A percentile compares a stretch with the other conserved stretches of the same genome.
phyloP scores from a whole-genome alignment of 495 filamentous ascomycete species.

The Hypoxylon subgilvum region DNA sequence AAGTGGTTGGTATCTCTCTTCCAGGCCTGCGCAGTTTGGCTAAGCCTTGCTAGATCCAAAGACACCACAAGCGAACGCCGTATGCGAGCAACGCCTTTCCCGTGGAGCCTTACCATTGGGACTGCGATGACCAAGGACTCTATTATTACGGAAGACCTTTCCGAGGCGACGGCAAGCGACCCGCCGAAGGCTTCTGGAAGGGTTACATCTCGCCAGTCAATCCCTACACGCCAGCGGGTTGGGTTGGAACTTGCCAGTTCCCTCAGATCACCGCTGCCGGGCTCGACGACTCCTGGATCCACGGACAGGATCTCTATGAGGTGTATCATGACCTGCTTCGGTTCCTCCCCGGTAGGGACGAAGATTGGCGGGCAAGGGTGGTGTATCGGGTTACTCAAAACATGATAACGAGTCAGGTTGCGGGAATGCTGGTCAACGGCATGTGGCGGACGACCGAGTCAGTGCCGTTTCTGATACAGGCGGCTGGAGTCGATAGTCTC shows the following conservation, averaged over 20 bases:
- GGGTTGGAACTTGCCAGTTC: constrained; percentile 70
- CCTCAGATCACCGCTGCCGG: constrained; percentile 71
- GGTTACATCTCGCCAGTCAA: constrained; percentile 61
- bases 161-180: constrained; percentile 43
- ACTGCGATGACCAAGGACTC: constrained; percentile 66
- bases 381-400: constrained; percentile 71
- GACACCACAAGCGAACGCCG: constrained; percentile 76
- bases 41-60: constrained; percentile 59
- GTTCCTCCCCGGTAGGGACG: constrained; percentile 57
- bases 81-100: constrained; percentile 73
- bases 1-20: constrained; percentile 55
- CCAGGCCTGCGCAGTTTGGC: not conserved
- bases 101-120: constrained; percentile 67
- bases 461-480: constrained; percentile 56
- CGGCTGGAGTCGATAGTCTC: constrained; percentile 63
- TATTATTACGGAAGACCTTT: constrained; percentile 64
- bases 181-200: constrained; percentile 62
- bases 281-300: constrained; percentile 68
- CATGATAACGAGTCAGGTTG: constrained; percentile 73
- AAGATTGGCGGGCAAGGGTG: constrained; percentile 48
- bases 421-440: constrained; percentile 66
- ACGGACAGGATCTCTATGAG: constrained; percentile 67
- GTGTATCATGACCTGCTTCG: constrained; percentile 66
- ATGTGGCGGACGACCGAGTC: constrained; percentile 55
- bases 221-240: constrained; percentile 63